Conservation (phyloP, 768 basidiomycete species). For the Favolaschia claudopus region DNA sequence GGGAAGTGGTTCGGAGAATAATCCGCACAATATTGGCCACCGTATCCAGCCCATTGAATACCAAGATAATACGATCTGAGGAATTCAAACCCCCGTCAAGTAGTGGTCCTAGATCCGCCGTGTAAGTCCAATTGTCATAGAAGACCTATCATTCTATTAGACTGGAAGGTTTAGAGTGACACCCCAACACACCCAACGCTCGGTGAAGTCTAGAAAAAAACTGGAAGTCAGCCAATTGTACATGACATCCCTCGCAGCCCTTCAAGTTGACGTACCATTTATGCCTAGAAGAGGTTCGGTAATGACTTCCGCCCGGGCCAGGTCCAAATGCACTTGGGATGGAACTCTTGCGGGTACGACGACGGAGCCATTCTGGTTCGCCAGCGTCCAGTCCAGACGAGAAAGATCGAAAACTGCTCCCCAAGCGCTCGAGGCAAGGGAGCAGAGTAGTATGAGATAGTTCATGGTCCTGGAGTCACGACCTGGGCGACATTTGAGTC, state of each 20-base stretch:
- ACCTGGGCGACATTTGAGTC: too few relatives aligned
- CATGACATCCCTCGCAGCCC: neutral
- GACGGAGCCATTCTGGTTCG: conserved; percentile 61
- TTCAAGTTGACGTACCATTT: conserved; percentile 53
- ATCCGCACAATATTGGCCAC: conserved; percentile 59
- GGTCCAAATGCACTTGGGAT: conserved; percentile 63
- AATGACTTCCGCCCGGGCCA: conserved; percentile 59
- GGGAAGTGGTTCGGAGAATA: neutral
- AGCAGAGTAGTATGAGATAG: too few relatives aligned
- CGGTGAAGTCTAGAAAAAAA: conserved; percentile 54
- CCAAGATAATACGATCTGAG: conserved; percentile 48
- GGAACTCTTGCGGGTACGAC: conserved; percentile 57
- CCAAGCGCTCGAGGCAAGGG: too few relatives aligned
- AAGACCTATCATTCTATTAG: too few relatives aligned
- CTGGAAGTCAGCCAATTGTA: too few relatives aligned
- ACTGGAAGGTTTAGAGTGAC: too few relatives aligned
- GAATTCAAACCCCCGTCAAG: too few relatives aligned
- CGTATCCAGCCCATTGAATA: conserved; percentile 67
- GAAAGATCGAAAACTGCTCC: conserved; percentile 51
- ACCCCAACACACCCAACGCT: too few relatives aligned
- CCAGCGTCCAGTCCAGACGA: conserved; percentile 58
- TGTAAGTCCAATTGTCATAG: conserved; percentile 67
- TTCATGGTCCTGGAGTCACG: too few relatives aligned
- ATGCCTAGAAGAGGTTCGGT: conserved; percentile 60
- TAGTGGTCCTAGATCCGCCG: conserved; percentile 42